These are phyloP conservation scores for Aeminium ludgeri DNA, from an alignment of 495 filamentous ascomycete genomes.

Conservation along the genomic window DNA sequence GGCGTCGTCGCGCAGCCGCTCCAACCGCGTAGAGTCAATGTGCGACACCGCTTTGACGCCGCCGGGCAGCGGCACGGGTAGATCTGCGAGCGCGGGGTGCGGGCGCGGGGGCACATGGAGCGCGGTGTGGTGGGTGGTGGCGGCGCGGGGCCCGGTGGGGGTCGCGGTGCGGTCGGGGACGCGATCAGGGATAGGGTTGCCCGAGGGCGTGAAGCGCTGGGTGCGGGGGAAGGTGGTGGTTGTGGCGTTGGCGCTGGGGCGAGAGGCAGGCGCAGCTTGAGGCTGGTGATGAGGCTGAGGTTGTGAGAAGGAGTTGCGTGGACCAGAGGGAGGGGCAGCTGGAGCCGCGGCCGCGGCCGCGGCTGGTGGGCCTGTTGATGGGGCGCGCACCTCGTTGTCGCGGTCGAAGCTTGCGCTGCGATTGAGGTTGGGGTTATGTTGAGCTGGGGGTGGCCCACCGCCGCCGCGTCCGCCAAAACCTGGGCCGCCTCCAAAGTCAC, in stretches of 20 bases:
- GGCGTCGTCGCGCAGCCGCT: constrained; percentile 36
- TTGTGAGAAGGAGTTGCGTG: constrained; percentile 8
- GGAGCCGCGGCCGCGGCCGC: no score
- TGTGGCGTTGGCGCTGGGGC: constrained; percentile 32
- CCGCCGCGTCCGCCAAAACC: background rate
- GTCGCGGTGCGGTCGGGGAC: background rate
- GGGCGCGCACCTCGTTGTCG: background rate
- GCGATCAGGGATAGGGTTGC: constrained; percentile 11
- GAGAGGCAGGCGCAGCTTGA: constrained; percentile 21
- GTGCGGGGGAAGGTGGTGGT: constrained; percentile 34
- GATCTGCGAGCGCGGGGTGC: constrained; percentile 32
- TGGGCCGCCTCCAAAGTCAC: no score
- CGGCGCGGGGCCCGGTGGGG: constrained; percentile 8
- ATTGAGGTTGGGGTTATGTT: no score
- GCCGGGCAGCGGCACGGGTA: constrained; percentile 35
- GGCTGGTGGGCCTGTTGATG: background rate
- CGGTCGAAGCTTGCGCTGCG: constrained; percentile 7
- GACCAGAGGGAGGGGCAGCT: constrained; percentile 3
- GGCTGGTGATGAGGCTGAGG: constrained; percentile 6
- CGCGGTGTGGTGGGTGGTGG: background rate
- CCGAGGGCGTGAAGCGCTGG: constrained; percentile 28
- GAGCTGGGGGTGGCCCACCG: no score
- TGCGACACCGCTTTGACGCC: constrained; percentile 35
- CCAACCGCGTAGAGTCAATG: constrained; percentile 18
- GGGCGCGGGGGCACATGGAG: background rate